phyloP scores from a whole-genome alignment of 225 moss, liverwort and hornwort genomes.

The Thuidium tamariscinum region DNA sequence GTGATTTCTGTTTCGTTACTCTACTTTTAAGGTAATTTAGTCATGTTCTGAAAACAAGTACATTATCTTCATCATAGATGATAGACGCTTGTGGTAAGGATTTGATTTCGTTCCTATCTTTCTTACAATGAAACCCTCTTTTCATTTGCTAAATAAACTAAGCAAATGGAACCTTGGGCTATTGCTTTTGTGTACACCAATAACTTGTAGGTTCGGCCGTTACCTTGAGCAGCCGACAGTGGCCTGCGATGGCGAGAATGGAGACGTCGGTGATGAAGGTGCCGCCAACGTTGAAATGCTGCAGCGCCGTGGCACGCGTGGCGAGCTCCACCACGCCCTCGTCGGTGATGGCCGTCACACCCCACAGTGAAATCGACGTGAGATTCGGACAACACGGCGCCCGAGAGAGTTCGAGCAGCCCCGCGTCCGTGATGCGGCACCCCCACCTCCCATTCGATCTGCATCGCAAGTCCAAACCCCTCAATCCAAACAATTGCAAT shows the following conservation, averaged over 20 bases:
- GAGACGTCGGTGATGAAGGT: conserved; percentile 83
- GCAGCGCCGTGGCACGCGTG: conserved; percentile 39
- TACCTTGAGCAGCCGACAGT: conserved; percentile 66
- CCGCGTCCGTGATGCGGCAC: conserved; percentile 73
- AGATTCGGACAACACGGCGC: conserved; percentile 63
- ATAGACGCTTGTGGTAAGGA: neutral
- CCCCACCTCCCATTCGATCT: conserved; percentile 95
- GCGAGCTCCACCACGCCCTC: conserved; percentile 78
- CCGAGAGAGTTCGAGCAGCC: conserved; percentile 46
- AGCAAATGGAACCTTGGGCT: neutral
- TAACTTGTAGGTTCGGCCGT: neutral
- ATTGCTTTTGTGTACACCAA: neutral
- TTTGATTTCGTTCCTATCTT: neutral
- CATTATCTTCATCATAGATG: neutral
- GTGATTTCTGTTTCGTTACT: no score
- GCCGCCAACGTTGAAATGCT: conserved; percentile 85
- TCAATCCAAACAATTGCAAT: neutral
- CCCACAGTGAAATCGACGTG: conserved; percentile 78
- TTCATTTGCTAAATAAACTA: neutral
- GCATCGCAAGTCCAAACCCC: neutral
- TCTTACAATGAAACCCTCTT: neutral
- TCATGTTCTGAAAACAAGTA: neutral
- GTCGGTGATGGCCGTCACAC: conserved; percentile 81
- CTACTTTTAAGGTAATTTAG: neutral
- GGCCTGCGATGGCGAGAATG: conserved; percentile 46